These are phyloP conservation scores for Xerocomellus intermedius DNA, from an alignment of 768 basidiomycete genomes.

Conservation along the genomic window DNA sequence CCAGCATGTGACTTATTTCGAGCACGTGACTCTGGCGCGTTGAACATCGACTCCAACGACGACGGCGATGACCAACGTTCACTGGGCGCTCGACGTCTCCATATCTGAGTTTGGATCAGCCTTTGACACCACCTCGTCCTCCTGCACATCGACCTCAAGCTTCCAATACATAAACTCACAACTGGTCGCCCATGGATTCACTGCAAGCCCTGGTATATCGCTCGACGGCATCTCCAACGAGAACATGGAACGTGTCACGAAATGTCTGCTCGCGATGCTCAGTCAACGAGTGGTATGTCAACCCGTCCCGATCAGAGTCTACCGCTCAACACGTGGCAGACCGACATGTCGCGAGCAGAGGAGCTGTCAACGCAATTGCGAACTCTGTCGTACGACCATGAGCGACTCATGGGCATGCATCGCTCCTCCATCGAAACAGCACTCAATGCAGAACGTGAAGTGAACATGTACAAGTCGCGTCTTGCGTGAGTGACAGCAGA, in stretches of 20 bases:
- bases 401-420: conserved; percentile 69
- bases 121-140: conserved; percentile 44
- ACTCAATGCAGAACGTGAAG: conserved; percentile 77
- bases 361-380: conserved; percentile 71
- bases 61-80: conserved; percentile 34
- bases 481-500: conserved; percentile 52
- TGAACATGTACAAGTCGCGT: conserved; percentile 68
- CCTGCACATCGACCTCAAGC: conserved; percentile 53
- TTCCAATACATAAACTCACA: conserved; percentile 81
- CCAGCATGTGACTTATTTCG: conserved; percentile 8
- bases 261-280: conserved; percentile 75
- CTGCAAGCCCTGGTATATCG: conserved; percentile 58
- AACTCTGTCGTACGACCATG: conserved; percentile 78
- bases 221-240: conserved; percentile 61
- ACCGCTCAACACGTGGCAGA: conserved; percentile 35
- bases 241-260: conserved; percentile 58
- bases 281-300: conserved; percentile 71
- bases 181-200: conserved; percentile 79
- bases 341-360: conserved; percentile 80
- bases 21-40: conserved; percentile 31
- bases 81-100: conserved; percentile 52
- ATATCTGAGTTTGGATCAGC: conserved; percentile 43
- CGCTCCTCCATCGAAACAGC: conserved; percentile 54
- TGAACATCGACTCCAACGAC: conserved; percentile 18
- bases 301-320: conserved; percentile 1